phyloP scores from a whole-genome alignment of 331 rosid genomes.

The Phaseolus coccineus region DNA sequence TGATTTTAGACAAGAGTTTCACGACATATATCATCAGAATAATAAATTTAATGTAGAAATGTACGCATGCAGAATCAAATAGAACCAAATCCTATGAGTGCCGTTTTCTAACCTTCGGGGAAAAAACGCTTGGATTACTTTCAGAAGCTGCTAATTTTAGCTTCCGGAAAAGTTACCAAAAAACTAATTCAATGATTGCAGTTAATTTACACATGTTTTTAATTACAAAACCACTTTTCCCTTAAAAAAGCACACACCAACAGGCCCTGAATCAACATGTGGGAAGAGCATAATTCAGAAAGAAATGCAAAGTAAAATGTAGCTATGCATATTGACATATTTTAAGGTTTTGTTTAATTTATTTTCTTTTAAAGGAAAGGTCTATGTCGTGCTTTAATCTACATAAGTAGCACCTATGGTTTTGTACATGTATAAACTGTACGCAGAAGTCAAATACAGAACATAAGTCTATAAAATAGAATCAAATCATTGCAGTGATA shows the following conservation, averaged over 20 bases:
- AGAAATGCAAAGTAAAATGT: conserved; percentile 7
- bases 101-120: background rate
- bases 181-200: background rate
- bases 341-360: background rate
- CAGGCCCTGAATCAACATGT: background rate
- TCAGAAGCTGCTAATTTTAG: background rate
- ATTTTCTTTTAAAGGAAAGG: conserved; percentile 7
- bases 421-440: conserved; percentile 24
- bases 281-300: background rate
- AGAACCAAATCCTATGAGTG: background rate
- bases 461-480: conserved; percentile 16
- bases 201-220: background rate
- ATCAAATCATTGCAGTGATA: background rate
- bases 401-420: conserved; percentile 5
- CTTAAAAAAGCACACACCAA: background rate
- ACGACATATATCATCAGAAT: background rate
- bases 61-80: background rate
- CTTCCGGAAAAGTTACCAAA: background rate
- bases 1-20: conserved; percentile 8
- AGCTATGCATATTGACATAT: background rate
- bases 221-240: background rate
- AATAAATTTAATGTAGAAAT: background rate
- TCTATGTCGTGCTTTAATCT: background rate
- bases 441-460: conserved; percentile 8
- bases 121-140: background rate